Percentiles rank a stretch among this genome's conserved stretches.
These are phyloP conservation scores for Fusarium avenaceum DNA, from an alignment of 2,329 filamentous ascomycete genomes.

Conservation along the genomic window DNA sequence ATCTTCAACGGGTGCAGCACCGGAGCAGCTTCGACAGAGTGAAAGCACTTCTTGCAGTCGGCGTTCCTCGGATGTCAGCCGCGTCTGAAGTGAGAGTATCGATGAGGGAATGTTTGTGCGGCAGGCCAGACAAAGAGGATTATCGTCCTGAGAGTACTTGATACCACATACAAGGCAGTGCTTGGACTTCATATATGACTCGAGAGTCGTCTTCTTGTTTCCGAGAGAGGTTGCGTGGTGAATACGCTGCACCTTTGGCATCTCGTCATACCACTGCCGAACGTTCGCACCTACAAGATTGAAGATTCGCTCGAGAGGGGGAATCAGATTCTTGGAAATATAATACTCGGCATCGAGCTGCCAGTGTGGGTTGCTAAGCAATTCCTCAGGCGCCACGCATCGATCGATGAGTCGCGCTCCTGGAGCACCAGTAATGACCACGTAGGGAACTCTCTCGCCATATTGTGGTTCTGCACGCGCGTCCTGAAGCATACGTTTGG, in stretches of 20 bases:
- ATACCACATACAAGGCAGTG: conserved; percentile 80
- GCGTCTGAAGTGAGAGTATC: conserved; percentile 72
- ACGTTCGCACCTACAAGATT: conserved; percentile 95
- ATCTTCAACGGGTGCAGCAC: conserved; percentile 78
- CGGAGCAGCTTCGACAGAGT: conserved; percentile 85
- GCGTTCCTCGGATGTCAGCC: conserved; percentile 73
- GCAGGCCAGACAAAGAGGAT: conserved; percentile 71
- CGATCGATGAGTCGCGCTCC: conserved; percentile 89
- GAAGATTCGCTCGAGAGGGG: conserved; percentile 95
- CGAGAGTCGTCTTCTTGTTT: conserved; percentile 78
- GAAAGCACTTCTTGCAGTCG: conserved; percentile 73
- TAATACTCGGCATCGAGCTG: conserved; percentile 96
- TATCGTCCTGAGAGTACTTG: conserved; percentile 49
- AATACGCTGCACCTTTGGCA: conserved; percentile 89
- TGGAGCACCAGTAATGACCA: conserved; percentile 89
- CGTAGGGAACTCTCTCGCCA: conserved; percentile 94
- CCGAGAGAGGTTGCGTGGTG: conserved; percentile 53
- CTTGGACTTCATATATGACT: conserved; percentile 88
- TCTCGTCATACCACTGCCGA: conserved; percentile 92
- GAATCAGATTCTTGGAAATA: conserved; percentile 94
- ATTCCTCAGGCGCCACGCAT: conserved; percentile 86
- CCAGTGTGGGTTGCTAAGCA: conserved; percentile 81
- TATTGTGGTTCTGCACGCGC: conserved; percentile 91
- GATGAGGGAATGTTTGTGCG: conserved; percentile 67
- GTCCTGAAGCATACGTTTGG: conserved; percentile 87